Base-by-base conservation (phyloP, 2,329 filamentous ascomycete genomes). In the Pseudocercospora eumusae region DNA sequence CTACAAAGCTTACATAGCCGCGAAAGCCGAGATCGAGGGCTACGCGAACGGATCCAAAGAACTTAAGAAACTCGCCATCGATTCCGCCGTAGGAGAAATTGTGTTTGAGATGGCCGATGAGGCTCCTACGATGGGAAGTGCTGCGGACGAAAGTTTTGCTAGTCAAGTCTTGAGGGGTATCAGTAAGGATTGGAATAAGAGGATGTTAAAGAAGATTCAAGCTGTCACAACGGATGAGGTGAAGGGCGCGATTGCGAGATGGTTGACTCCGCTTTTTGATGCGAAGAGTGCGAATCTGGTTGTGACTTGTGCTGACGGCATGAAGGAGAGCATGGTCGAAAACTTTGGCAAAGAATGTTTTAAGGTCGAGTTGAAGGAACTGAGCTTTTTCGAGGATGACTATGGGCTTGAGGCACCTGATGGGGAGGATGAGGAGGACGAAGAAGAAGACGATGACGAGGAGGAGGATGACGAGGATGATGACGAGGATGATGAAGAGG, bases 31-130 rank as follows among this genome's bases (percentile, higher is more conserved):
- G 21, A 87, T 98, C 45, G 81, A 86, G 47, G 87, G 87, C 63
- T 88, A 96, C 68, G 88, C 90, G 2, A 83, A 86, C 25, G 93
- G 92, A 8, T 83, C 83, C 8, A 83, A 84, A 1, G 81, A 83
- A 28, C 88, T 99, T 59, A 92, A 98, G 73, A 85, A 87, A 59
- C 83, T 93, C 62, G 88, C 93, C 68, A 85, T 98, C 9, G 92
- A 98, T 76, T 93, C 92, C 5, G 92, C 93, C 4, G 90, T 99
- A 63, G 95, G 90, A 73, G 89, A 88, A 69, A 92, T 99, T 61
- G 92, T 99, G 33, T 88, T 93, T 64, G 83, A 82, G 56, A 90
- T 96, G 73, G 95, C 93, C 1, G 91, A 96, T 69, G 91, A 96
- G 72, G 92, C 97, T 76, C 84, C 89, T 1, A 97, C 91, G 0